Base-by-base conservation (phyloP, 306 rosid genomes). In the Sesbania bispinosa region DNA sequence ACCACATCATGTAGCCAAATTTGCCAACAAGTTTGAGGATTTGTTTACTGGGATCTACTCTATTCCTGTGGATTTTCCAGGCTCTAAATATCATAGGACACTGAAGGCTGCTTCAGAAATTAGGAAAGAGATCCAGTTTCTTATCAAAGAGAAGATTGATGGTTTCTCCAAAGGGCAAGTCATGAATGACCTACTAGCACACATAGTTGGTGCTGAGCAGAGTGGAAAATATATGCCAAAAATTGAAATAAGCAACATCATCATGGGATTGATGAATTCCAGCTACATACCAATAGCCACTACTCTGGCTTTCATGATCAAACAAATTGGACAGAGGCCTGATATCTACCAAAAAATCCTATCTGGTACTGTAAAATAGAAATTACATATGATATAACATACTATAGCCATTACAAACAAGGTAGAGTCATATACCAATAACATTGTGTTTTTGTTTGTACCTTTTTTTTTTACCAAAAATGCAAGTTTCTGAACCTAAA, bases 301-400 rank as follows among this genome's bases (percentile, higher is more conserved):
- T 11, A 89, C 81, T 68, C 71, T 89, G 84, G 76, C 88, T 69
- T 89, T 84, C 84, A 86, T 89, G 86, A 84, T 89, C 88, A 89
- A 84, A 18, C 81, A 79, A 41, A 85, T 86, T 32, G 92, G 96
- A 33, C 76, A 58, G 57, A 77, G 72, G 14, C 92, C 88, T 13
- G 69, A 86, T 13, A 77, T 89, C 53, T 82, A 84, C 83, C 82
- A 80, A 15, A 89, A 78, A 53, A 74, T 89, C n/a, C 8, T 84
- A 20, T 77, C 74, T 6, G 90, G 90, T 88, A 75, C 66, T 71
- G 14, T 52, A 15, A 42, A 51, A 47, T 47, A 48, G 10, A 18
- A 30, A 41, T 54, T 30, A 4, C 14, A 35, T 19, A 5, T n/a
- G 1, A 0, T 62, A 41, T 38, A n/a, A 23, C n/a, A n/a, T n/a